Evolutionary conservation across 2,329 filamentous ascomycete species (phyloP).

Genomic region (Dothideomycetes sp.): DNA sequence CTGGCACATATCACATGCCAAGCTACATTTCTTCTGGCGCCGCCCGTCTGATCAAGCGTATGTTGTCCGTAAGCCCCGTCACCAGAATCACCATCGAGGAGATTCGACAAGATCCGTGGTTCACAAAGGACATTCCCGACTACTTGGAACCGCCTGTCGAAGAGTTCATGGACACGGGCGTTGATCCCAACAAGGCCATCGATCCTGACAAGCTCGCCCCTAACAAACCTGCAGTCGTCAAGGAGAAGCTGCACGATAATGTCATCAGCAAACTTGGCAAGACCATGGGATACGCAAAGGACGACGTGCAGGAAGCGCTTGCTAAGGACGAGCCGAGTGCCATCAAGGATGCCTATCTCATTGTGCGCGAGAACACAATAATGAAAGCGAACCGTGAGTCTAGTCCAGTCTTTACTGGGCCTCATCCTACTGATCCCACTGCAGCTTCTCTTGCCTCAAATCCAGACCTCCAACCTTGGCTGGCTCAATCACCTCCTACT

Average conservation of each 20-base stretch:
- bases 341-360: constrained; percentile 98
- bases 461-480: constrained; percentile 41
- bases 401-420: constrained; percentile 16
- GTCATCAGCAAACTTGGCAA: constrained; percentile 94
- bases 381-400: constrained; percentile 85
- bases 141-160: constrained; percentile 83
- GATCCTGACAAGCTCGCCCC: constrained; percentile 72
- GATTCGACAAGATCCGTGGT: constrained; percentile 90
- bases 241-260: constrained; percentile 81
- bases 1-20: constrained; percentile 85
- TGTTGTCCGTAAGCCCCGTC: constrained; percentile 91
- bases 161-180: constrained; percentile 88
- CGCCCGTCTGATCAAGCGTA: constrained; percentile 71
- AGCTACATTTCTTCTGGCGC: constrained; percentile 83
- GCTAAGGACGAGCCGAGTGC: constrained; percentile 88
- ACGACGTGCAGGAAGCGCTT: constrained; percentile 89
- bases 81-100: constrained; percentile 89
- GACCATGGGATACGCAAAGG: constrained; percentile 94
- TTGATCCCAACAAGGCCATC: constrained; percentile 85
- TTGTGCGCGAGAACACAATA: constrained; percentile 92
- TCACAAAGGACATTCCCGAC: constrained; percentile 70
- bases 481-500: constrained; percentile 44
- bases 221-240: constrained; percentile 63
- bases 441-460: constrained; percentile 44
- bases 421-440: background rate